phyloP scores from a whole-genome alignment of 371 early-diverging fungal genomes.

The Basidiobolus meristosporus region DNA sequence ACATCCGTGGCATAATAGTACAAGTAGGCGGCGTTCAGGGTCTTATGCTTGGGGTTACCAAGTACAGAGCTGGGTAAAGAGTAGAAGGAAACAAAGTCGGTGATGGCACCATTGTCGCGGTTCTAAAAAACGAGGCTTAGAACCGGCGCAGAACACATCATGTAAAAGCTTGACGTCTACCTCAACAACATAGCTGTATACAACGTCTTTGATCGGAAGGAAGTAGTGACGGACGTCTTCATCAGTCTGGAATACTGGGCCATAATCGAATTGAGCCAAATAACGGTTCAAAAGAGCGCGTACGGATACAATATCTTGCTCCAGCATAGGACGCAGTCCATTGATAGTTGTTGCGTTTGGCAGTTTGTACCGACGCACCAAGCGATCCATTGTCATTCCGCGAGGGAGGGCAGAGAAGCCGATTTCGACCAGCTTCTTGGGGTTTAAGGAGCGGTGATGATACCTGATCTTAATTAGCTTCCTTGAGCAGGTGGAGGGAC shows the following conservation, averaged over 20 bases:
- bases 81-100: slow-evolving; percentile 86
- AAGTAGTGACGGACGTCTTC: slow-evolving; percentile 88
- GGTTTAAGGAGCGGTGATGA: slow-evolving; percentile 83
- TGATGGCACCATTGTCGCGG: not conserved
- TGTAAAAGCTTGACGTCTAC: slow-evolving; percentile 9
- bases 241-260: slow-evolving; percentile 49
- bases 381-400: slow-evolving; percentile 51
- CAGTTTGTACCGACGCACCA: slow-evolving; percentile 52
- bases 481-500: not conserved
- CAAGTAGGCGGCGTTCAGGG: slow-evolving; percentile 78
- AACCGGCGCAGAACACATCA: not conserved
- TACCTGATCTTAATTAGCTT: slow-evolving; percentile 26
- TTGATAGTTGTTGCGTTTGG: slow-evolving; percentile 32
- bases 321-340: slow-evolving; percentile 63
- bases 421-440: slow-evolving; percentile 82
- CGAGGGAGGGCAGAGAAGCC: slow-evolving; percentile 66
- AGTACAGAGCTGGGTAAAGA: slow-evolving; percentile 78
- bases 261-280: slow-evolving; percentile 42
- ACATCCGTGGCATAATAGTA: slow-evolving; percentile 76
- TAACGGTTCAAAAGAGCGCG: slow-evolving; percentile 50
- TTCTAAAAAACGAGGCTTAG: slow-evolving; percentile 1
- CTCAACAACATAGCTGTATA: slow-evolving; percentile 87
- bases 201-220: slow-evolving; percentile 57
- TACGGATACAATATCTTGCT: slow-evolving; percentile 53
- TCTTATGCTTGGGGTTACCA: slow-evolving; percentile 45